Evolutionary conservation across 2,329 filamentous ascomycete species (phyloP), one percentile per base, ranked within the genome.

Genomic region (Calonectria honghensis): DNA sequence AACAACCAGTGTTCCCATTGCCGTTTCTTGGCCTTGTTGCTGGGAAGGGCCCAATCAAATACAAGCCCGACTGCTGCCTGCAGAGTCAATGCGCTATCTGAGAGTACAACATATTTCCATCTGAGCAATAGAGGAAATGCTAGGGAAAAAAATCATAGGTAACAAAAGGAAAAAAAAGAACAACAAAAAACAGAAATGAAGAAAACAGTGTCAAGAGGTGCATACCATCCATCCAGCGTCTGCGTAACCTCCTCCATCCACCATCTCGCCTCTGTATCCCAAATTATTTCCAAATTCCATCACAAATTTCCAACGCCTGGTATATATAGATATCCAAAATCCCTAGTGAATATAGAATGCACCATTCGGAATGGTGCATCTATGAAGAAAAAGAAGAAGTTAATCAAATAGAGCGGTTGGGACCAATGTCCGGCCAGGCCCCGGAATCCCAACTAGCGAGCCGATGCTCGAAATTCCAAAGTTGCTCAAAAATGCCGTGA

Each of bases 401-500:
- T 52, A 31, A 48, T 50, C 45, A 27, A 64, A 57, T 35, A 51
- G 52, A 59, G 70, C 39, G 24, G 51, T 59, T 61, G 64, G 51
- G 64, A 39, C 68, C 68, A 71, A 68, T 54, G 61, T 48, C 68
- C 68, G 37, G 63, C 64, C 64, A 57, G 63, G 39, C 6, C 66
- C 65, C 59, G 18, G 57, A 13, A 65, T 59, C 29, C 50, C 71
- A 57, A 69, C n/a, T 24, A 39, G 29, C 54, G 45, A 71, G 48
- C 54, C 54, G 24, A 51, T 57, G 48, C 71, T 71, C 71, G 39
- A 73, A 64, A 52, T 31, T 45, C 29, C 51, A 41, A 64, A 57
- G 35, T 45, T 39, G 24, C n/a, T 37, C 50, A 57, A 67, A 68
- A 66, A 52, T 68, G 82, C 82, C 82, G 81, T 64, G 81, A 79